These are phyloP conservation scores for Turritis glabra DNA, from an alignment of 345 rosid species.

Conservation along the genomic window DNA sequence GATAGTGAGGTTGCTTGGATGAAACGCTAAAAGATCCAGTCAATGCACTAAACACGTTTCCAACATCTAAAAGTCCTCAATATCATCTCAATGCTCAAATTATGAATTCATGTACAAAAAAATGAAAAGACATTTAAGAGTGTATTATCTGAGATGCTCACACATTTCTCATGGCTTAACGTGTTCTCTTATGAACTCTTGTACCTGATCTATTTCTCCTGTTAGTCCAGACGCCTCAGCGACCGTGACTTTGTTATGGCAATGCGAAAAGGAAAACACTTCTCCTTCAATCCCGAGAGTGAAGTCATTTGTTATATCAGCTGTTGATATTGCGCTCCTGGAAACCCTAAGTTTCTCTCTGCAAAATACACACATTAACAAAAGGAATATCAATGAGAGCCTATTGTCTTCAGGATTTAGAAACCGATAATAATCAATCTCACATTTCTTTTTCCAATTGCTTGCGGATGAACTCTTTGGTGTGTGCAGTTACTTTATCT, in stretches of 20 bases:
- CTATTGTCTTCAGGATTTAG: neutral
- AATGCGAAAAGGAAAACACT: slow-evolving; percentile 68
- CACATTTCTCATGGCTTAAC: slow-evolving; percentile 57
- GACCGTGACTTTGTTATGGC: slow-evolving; percentile 65
- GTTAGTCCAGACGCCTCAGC: slow-evolving; percentile 80
- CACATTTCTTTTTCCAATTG: slow-evolving; percentile 98
- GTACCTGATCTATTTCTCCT: slow-evolving; percentile 63
- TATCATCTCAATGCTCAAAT: slow-evolving; percentile 13
- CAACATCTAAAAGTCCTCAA: neutral
- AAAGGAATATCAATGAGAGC: neutral
- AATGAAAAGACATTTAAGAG: neutral
- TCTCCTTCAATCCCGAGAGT: slow-evolving; percentile 75
- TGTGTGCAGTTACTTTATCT: slow-evolving; percentile 94
- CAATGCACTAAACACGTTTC: slow-evolving; percentile 1
- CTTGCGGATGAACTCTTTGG: slow-evolving; percentile 85
- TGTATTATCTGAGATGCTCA: neutral
- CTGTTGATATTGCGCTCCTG: slow-evolving; percentile 70
- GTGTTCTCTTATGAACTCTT: slow-evolving; percentile 69
- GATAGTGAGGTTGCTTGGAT: too few relatives aligned
- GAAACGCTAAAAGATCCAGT: too few relatives aligned
- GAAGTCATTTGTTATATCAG: slow-evolving; percentile 76
- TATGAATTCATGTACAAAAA: slow-evolving; percentile 14
- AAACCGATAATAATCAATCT: neutral
- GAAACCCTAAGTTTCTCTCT: slow-evolving; percentile 39
- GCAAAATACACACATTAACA: neutral